phyloP scores from a whole-genome alignment of 169 alveolate genomes.

The Eimeria acervulina region DNA sequence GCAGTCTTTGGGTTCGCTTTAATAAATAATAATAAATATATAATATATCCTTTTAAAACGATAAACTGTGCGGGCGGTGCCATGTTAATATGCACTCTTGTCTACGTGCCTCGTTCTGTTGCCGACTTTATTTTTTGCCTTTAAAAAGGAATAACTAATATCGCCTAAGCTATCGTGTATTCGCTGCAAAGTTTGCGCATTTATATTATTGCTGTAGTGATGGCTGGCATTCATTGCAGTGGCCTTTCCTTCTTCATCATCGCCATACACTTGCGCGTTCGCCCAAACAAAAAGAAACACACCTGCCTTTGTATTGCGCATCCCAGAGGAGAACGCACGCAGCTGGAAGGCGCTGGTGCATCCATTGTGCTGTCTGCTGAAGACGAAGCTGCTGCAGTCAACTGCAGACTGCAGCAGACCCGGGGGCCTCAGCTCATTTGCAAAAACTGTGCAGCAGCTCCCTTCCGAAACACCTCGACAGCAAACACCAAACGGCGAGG shows the following conservation, averaged over 20 bases:
- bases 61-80: no score
- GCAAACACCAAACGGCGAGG: background rate
- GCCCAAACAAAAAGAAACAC: background rate
- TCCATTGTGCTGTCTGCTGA: background rate
- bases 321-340: slow-evolving; percentile 12
- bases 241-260: no score
- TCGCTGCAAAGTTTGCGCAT: background rate
- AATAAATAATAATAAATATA: no score
- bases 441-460: background rate
- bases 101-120: no score
- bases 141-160: no score
- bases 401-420: background rate
- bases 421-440: background rate
- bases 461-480: background rate
- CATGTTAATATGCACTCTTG: no score
- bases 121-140: no score
- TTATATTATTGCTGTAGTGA: no score
- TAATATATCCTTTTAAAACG: no score
- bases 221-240: no score
- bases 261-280: no score
- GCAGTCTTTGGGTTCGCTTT: no score
- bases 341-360: background rate
- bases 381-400: background rate
- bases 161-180: background rate
- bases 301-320: slow-evolving; percentile 19